Conservation (phyloP, 768 basidiomycete species). For the Macrolepiota dolichaula region DNA sequence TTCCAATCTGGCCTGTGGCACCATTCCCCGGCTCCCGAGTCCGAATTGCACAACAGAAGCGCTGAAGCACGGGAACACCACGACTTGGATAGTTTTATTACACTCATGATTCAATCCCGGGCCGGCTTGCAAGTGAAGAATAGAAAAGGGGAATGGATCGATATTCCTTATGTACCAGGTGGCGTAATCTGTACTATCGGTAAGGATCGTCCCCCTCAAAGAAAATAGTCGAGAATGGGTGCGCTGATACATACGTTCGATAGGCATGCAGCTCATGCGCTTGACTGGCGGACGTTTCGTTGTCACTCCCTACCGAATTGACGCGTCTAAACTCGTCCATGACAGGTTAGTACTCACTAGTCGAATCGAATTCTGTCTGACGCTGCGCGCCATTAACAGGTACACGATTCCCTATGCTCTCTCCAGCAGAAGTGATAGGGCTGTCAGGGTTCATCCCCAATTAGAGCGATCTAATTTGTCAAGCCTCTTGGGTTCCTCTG, state of each 20-base stretch:
- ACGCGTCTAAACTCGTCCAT: background rate
- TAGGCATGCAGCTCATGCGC: constrained; percentile 4
- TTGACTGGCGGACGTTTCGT: constrained; percentile 2
- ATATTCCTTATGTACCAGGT: constrained; percentile 1
- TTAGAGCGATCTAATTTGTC: background rate
- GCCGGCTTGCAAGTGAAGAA: constrained; percentile 4
- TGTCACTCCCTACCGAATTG: constrained; percentile 1
- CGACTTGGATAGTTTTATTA: constrained; percentile 4
- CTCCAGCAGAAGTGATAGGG: background rate
- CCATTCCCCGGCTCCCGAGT: background rate
- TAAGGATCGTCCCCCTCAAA: background rate
- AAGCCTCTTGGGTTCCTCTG: background rate
- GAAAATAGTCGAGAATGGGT: background rate
- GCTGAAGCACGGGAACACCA: background rate
- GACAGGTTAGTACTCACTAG: background rate
- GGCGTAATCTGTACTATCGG: constrained; percentile 1
- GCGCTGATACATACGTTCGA: background rate
- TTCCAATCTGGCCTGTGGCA: constrained; percentile 5
- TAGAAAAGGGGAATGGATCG: constrained; percentile 1
- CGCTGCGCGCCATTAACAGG: background rate
- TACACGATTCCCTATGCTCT: constrained; percentile 4
- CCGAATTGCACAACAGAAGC: too few relatives aligned
- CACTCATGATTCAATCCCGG: background rate
- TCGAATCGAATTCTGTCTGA: background rate
- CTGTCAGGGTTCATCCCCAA: constrained; percentile 1